A percentile compares a stretch with the other conserved stretches of the same genome.
Evolutionary conservation across 2,329 filamentous ascomycete species (phyloP).

Genomic region (Didymella arachidicola): DNA sequence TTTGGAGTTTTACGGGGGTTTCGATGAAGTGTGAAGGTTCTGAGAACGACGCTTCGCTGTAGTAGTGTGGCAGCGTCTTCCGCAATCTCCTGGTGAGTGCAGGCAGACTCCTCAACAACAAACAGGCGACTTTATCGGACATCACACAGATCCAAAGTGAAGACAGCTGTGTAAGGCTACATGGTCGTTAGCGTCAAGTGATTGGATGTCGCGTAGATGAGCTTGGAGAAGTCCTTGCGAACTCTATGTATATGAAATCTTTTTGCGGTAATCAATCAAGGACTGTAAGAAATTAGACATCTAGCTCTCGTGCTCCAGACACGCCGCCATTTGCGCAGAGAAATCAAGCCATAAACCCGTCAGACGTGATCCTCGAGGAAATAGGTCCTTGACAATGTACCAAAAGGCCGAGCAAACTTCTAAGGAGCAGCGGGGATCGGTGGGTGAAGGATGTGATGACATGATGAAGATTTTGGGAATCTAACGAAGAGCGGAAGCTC

Average conservation of each 20-base stretch:
- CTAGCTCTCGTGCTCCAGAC: slow-evolving; percentile 16
- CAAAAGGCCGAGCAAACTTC: slow-evolving; percentile 25
- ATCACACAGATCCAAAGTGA: background rate
- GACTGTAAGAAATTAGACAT: slow-evolving; percentile 30
- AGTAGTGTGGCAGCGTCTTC: background rate
- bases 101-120: background rate
- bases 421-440: slow-evolving; percentile 19
- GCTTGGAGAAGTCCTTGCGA: slow-evolving; percentile 24
- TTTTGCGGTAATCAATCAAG: slow-evolving; percentile 26
- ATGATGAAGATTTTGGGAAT: slow-evolving; percentile 50
- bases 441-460: slow-evolving; percentile 36
- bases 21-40: background rate
- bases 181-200: background rate
- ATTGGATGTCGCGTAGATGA: background rate
- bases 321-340: slow-evolving; percentile 14
- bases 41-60: too few relatives aligned
- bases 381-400: slow-evolving; percentile 24
- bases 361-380: slow-evolving; percentile 28
- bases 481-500: slow-evolving; percentile 46
- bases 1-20: background rate
- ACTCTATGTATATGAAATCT: slow-evolving; percentile 30
- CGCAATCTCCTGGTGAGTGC: background rate
- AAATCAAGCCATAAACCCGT: slow-evolving; percentile 31
- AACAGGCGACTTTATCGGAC: background rate
- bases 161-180: background rate